Evolutionary conservation across 2,329 filamentous ascomycete species (phyloP), one percentile per base, ranked within the genome.

Genomic region (Alternaria conjuncta): DNA sequence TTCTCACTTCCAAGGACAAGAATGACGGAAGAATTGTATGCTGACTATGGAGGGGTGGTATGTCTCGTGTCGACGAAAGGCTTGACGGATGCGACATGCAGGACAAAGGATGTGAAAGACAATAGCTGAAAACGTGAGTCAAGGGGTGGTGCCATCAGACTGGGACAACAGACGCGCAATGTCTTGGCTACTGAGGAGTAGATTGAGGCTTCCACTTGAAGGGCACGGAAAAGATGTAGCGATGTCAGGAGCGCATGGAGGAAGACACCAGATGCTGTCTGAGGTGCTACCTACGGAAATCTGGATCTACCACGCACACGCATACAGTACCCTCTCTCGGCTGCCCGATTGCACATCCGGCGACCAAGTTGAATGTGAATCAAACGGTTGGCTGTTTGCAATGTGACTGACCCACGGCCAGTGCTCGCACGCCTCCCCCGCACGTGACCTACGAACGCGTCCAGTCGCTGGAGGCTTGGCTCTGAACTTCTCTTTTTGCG

Each of bases 401-500:
- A 23, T 44, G 23, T 57, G 46, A 32, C 32, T 44, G 43, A 47
- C 26, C 41, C 20, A 46, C 36, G 49, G 60, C 47, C 43, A 28
- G 30, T 36, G 53, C 58, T 56, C 41, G 41, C 30, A 57, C 53
- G 45, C 54, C 23, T 49, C 36, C 15, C 25, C 20, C 12, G 45
- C 64, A 67, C 64, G 64, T 68, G 65, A 66, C 57, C 12, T 18
- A 59, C 43, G 54, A 61, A 56, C 57, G 61, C 64, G 60, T 63
- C 53, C 55, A 57, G 60, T 56, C 41, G 61, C 65, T 58, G 60
- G 32, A 53, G 56, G 55, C 61, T 71, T 72, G 63, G 71, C 68
- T 57, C 57, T 41, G 62, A 73, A 71, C 73, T 69, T 74, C 64
- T 74, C 73, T 74, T 74, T 75, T 74, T 68, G 63, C 69, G 26